A percentile compares a stretch with the other conserved stretches of the same genome.
These are phyloP conservation scores for Craterostigma plantagineum DNA, from an alignment of 257 asterid genomes.

Conservation along the genomic window DNA sequence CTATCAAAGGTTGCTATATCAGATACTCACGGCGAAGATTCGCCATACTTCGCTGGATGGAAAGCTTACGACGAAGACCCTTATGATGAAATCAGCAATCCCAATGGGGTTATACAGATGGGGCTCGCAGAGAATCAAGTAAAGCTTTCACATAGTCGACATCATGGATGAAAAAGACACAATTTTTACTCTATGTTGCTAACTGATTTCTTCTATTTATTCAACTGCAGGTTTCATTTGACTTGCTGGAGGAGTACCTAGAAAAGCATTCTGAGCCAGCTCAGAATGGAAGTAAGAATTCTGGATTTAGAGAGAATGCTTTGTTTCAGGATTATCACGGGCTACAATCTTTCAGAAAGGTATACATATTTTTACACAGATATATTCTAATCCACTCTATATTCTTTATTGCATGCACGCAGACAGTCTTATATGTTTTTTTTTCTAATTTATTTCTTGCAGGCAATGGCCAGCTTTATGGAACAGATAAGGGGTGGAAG, in stretches of 20 bases:
- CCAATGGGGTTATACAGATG: slow-evolving; percentile 82
- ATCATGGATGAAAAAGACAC: too few relatives aligned
- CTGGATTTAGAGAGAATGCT: slow-evolving; percentile 67
- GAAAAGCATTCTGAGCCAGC: slow-evolving; percentile 25
- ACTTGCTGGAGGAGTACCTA: slow-evolving; percentile 53
- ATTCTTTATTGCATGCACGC: neutral
- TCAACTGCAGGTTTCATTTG: slow-evolving; percentile 71
- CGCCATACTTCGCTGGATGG: slow-evolving; percentile 94
- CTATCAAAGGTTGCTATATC: slow-evolving; percentile 53
- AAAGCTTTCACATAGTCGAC: neutral
- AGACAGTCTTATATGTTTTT: neutral
- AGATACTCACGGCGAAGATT: slow-evolving; percentile 76
- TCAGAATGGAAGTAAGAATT: slow-evolving; percentile 12
- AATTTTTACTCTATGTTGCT: neutral
- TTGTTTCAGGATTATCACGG: slow-evolving; percentile 95
- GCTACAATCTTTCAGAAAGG: slow-evolving; percentile 59
- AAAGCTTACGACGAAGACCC: slow-evolving; percentile 79
- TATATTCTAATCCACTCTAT: too few relatives aligned
- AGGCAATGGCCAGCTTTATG: slow-evolving; percentile 95
- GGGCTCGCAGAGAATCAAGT: slow-evolving; percentile 93
- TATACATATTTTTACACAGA: slow-evolving; percentile 9
- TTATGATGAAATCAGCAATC: slow-evolving; percentile 35
- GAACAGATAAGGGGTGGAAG: slow-evolving; percentile 69
- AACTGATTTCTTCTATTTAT: neutral
- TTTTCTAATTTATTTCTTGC: slow-evolving; percentile 2